Base-by-base conservation (phyloP, 129 eudicot species). In the Ambrosia artemisiifolia region DNA sequence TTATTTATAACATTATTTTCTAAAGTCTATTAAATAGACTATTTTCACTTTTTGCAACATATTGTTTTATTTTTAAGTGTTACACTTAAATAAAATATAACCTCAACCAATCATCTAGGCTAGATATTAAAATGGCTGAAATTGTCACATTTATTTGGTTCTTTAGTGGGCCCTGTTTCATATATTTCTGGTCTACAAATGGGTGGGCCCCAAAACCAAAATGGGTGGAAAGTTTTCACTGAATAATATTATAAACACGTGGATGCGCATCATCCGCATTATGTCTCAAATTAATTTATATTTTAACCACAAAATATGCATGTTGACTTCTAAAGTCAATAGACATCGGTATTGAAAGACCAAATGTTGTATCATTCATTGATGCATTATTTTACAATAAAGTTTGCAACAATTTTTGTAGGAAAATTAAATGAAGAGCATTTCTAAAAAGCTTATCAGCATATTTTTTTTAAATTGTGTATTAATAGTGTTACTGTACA, bases 321-420 rank as follows among this genome's bases (percentile, higher is more conserved):
- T 1, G 24, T 49, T 63, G 78, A 74, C 71, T 74, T 63, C 12
- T 49, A 50, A 34, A 47, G 78, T 74, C 78, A 73, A 73, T 59
- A 50, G 5, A 34, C 30, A 47, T 36, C 13, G 50, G 11, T 32
- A 17, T 54, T 30, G 19, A 67, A 67, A 35, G 17, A 20, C n/a
- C 13, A 40, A 40, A 24, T 16, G 24, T 11, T 68, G 17, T 49
- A 47, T 63, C 50, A 13, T 74, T 64, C 36, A 64, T 63, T 63
- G 61, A 73, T 73, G 49, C 35, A 60, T 64, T 38, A 50, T 38
- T 24, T 24, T 64, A 55, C 71, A 36, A 50, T 64, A 33, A 63
- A 50, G 35, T 35, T 63, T 13, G 19, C 59, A 28, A 64, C 11
- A 19, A 13, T 72, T 13, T 13, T 34, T 49, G 9, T 40, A 40